Conservation (phyloP, 257 asterid genomes). For the Marsdenia floribunda region DNA sequence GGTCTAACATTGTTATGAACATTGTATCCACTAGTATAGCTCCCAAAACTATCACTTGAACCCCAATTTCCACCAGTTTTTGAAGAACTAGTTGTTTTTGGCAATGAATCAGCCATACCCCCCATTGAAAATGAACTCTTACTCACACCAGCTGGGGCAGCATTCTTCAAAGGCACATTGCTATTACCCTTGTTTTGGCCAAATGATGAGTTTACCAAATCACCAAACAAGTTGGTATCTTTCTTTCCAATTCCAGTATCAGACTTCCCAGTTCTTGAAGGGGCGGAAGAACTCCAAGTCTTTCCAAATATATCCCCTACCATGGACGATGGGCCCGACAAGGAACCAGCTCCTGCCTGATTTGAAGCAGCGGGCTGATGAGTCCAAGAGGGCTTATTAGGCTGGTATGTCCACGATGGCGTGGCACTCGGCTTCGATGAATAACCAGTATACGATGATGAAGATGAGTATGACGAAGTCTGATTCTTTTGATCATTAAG, state of each 20-base stretch:
- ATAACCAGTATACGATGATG: constrained; percentile 21
- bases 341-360: constrained; percentile 40
- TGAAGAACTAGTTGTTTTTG: constrained; percentile 38
- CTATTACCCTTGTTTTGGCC: constrained; percentile 55
- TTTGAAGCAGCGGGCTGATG: constrained; percentile 60
- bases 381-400: constrained; percentile 64
- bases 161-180: constrained; percentile 62
- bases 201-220: constrained; percentile 64
- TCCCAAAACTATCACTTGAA: constrained; percentile 26
- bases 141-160: constrained; percentile 32
- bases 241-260: constrained; percentile 57
- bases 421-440: constrained; percentile 47
- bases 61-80: constrained; percentile 39
- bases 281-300: constrained; percentile 68
- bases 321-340: constrained; percentile 70
- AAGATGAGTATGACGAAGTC: constrained; percentile 35
- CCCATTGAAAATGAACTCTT: constrained; percentile 56
- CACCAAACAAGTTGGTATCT: constrained; percentile 83
- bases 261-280: constrained; percentile 27
- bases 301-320: constrained; percentile 88
- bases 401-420: constrained; percentile 46
- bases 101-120: constrained; percentile 66
- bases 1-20: constrained; percentile 32
- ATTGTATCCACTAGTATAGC: constrained; percentile 31
- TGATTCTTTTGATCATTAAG: constrained; percentile 58